Evolutionary conservation across 2,329 filamentous ascomycete genomes (phyloP).

Genomic region (Scedosporium minutisporum): DNA sequence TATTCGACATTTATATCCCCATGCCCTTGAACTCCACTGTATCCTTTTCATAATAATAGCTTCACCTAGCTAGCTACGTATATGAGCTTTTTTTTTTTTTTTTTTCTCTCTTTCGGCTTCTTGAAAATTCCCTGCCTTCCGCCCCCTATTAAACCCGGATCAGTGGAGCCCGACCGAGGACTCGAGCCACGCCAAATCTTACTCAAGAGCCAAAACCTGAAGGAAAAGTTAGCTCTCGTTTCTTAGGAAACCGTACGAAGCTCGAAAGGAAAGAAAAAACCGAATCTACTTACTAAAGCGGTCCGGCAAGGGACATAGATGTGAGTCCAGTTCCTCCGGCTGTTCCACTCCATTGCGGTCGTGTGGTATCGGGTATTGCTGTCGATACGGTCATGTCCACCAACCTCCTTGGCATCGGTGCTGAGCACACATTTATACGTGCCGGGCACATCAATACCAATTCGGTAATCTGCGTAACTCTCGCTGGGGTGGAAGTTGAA

Average conservation of each 20-base stretch:
- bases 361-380: conserved; percentile 85
- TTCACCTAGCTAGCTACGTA: too few relatives aligned
- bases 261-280: background rate
- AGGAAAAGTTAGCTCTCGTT: background rate
- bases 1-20: too few relatives aligned
- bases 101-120: background rate
- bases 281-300: conserved; percentile 57
- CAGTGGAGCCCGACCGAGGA: background rate
- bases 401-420: conserved; percentile 66
- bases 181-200: background rate
- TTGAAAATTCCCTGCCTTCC: background rate
- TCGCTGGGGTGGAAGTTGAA: conserved; percentile 89
- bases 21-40: too few relatives aligned
- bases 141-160: background rate
- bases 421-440: conserved; percentile 83
- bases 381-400: conserved; percentile 69
- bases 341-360: conserved; percentile 83
- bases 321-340: conserved; percentile 80
- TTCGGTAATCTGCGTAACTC: conserved; percentile 85
- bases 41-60: too few relatives aligned
- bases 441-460: conserved; percentile 75
- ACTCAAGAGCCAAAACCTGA: background rate
- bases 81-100: background rate
- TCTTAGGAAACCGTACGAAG: background rate
- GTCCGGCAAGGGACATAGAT: conserved; percentile 80